Evolutionary conservation across 257 asterid genomes (phyloP), one percentile per base, ranked within the genome.

Genomic region (Linaria vulgaris): DNA sequence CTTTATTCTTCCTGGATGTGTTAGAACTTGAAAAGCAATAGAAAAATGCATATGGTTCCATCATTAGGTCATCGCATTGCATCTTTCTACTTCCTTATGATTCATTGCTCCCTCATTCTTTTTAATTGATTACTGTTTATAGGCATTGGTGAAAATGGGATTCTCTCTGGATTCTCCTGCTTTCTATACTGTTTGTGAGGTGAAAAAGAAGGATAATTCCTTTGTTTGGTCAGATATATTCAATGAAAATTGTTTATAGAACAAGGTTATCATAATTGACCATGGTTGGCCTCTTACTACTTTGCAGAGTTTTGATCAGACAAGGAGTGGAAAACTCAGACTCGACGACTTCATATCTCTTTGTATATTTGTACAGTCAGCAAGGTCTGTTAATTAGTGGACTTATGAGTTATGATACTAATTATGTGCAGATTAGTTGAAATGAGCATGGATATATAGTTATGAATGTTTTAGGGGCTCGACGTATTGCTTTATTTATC

Each of bases 161-260:
- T 81, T 81, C 60, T 68, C 82, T 66, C 87, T 88, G 0, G 96
- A 88, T 80, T 81, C 96, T 34, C 96, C 96, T 8, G 89, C 94
- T 67, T 80, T 88, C 49, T 88, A 88, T 64, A 85, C 91, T 17
- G 96, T 73, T 56, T 88, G 96, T 74, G 96, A 88, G 96, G 96
- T 88, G 78, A 74, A 58, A 27, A 54, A 57, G 45, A 24, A 55
- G 22, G 69, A 54, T 64, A 12, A n/a, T 37, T 20, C 50, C 21
- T 5, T 21, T 49, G 9, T n/a, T 24, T 43, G 19, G 22, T 64
- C 15, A 38, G 15, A 50, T 31, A 25, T 64, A 37, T 14, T 48
- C 44, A 53, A 21, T 15, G 14, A 16, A 22, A 50, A 23, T 68
- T 47, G 13, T 54, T 55, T 68, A n/a, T n/a, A 44, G 39, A 57